phyloP scores from a whole-genome alignment of 257 asterid species.

The Solanum chilense region DNA sequence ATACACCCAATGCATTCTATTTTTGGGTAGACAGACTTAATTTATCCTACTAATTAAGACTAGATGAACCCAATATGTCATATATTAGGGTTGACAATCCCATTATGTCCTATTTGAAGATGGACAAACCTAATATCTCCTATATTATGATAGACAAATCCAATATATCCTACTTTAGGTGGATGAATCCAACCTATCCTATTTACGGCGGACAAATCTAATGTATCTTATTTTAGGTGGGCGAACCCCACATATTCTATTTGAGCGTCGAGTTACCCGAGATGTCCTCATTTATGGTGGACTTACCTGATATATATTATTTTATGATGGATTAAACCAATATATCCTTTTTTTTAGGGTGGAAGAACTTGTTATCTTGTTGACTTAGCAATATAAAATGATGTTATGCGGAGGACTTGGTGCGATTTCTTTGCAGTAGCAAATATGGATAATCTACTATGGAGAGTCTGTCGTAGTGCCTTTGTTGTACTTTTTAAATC shows the following conservation, averaged over 20 bases:
- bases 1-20: not conserved
- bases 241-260: too few relatives aligned
- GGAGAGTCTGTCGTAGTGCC: too few relatives aligned
- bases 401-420: not conserved
- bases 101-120: not conserved
- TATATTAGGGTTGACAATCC: not conserved
- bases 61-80: not conserved
- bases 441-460: too few relatives aligned
- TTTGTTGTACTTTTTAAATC: too few relatives aligned
- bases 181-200: not conserved
- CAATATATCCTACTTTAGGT: not conserved
- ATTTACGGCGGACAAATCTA: not conserved
- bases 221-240: not conserved
- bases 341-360: not conserved
- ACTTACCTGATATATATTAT: not conserved
- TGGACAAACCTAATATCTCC: not conserved
- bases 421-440: too few relatives aligned
- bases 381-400: not conserved
- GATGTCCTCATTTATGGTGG: not conserved
- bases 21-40: not conserved
- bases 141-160: not conserved
- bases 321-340: not conserved
- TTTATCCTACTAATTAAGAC: not conserved
- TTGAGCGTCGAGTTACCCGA: not conserved
- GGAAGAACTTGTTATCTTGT: not conserved